Evolutionary conservation across 495 filamentous ascomycete species (phyloP).

Genomic region (Emericellopsis terricola): DNA sequence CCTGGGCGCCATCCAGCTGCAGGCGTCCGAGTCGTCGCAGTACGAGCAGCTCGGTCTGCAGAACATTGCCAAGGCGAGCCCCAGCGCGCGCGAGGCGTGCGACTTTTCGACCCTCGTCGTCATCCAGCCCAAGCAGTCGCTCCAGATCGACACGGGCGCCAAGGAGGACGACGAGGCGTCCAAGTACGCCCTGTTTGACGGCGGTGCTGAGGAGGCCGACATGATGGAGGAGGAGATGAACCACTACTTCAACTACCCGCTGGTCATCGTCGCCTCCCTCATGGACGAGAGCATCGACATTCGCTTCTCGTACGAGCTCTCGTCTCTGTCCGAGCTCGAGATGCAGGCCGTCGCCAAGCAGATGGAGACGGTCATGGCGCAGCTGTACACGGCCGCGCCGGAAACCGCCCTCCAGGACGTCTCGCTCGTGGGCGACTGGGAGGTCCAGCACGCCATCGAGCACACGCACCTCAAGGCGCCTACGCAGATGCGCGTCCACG

Average conservation of each 20-base stretch:
- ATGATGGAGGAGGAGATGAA: not conserved
- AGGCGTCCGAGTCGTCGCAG: constrained; percentile 16
- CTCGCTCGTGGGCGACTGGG: not conserved
- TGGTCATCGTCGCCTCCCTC: constrained; percentile 7
- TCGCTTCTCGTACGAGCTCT: constrained; percentile 6
- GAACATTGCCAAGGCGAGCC: constrained; percentile 14
- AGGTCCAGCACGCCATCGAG: constrained; percentile 4
- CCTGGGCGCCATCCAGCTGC: constrained; percentile 12
- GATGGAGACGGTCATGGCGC: constrained; percentile 1
- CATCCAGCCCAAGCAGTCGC: constrained; percentile 9
- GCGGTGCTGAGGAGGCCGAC: not conserved
- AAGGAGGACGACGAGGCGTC: not conserved
- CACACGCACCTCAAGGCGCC: constrained; percentile 4
- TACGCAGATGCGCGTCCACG: constrained; percentile 2
- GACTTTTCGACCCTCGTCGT: constrained; percentile 24
- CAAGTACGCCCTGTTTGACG: constrained; percentile 4
- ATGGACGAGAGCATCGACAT: constrained; percentile 3
- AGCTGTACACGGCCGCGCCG: not conserved
- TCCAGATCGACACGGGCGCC: not conserved
- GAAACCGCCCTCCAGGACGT: not conserved
- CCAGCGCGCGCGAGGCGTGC: constrained; percentile 13
- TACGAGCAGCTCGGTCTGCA: constrained; percentile 30
- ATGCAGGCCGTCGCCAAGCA: constrained; percentile 7
- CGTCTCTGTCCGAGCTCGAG: constrained; percentile 4
- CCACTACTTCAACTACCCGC: constrained; percentile 6